Evolutionary conservation across 177 flowering plant genomes (phyloP).

Genomic region (Vitis hybrid): DNA sequence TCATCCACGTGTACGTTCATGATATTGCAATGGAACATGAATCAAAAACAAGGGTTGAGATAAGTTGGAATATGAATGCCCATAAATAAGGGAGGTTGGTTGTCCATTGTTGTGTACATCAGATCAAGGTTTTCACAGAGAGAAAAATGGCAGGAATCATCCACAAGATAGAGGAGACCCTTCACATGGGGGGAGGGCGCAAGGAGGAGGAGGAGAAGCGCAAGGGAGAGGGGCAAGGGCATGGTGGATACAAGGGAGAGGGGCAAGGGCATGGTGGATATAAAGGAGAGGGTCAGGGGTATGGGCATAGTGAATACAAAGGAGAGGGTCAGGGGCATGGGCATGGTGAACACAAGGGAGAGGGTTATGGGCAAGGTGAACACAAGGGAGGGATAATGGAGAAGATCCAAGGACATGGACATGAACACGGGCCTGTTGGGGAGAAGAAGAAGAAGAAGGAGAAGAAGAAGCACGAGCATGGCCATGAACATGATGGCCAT

Average conservation of each 20-base stretch:
- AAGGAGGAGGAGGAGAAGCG: slow-evolving; percentile 17
- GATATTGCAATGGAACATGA: too few species aligned
- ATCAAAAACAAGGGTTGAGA: too few species aligned
- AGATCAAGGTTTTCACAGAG: not conserved
- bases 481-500: slow-evolving; percentile 15
- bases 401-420: slow-evolving; percentile 33
- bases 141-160: slow-evolving; percentile 47
- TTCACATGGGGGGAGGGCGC: slow-evolving; percentile 37
- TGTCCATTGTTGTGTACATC: not conserved
- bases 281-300: slow-evolving; percentile 13
- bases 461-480: slow-evolving; percentile 20
- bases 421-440: slow-evolving; percentile 5
- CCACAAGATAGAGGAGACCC: slow-evolving; percentile 37
- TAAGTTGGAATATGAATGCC: too few species aligned
- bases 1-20: too few species aligned
- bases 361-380: slow-evolving; percentile 28
- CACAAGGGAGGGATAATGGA: slow-evolving; percentile 22
- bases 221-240: not conserved
- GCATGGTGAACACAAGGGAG: slow-evolving; percentile 34
- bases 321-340: slow-evolving; percentile 12
- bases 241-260: slow-evolving; percentile 24
- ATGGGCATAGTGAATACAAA: slow-evolving; percentile 34
- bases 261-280: slow-evolving; percentile 8
- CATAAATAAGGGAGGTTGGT: too few species aligned
- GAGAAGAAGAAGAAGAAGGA: slow-evolving; percentile 35